Percentiles rank a stretch among this genome's conserved stretches.
Conservation (phyloP, 495 filamentous ascomycete genomes). For the Aspergillus leporis region DNA sequence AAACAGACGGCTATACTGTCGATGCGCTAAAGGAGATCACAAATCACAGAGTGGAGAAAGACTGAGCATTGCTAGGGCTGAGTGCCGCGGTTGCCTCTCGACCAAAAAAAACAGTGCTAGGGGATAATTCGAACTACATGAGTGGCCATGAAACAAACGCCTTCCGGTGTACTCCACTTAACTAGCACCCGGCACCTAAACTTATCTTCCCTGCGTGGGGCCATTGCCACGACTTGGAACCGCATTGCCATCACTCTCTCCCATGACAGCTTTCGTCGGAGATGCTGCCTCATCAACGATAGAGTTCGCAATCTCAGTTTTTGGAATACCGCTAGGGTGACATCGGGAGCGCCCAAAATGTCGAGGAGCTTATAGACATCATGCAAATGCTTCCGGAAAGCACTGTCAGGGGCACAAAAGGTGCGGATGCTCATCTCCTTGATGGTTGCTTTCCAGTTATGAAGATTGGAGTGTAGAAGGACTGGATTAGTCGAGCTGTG, state of each 20-base stretch:
- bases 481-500: slow-evolving; percentile 37
- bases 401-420: slow-evolving; percentile 55
- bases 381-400: slow-evolving; percentile 54
- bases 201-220: not conserved
- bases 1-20: not conserved
- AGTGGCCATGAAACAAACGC: not conserved
- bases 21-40: not conserved
- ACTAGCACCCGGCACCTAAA: slow-evolving; percentile 5
- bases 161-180: not conserved
- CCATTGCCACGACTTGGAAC: slow-evolving; percentile 6
- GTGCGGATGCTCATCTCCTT: slow-evolving; percentile 56
- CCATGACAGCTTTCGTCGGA: slow-evolving; percentile 16
- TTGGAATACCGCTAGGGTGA: slow-evolving; percentile 41
- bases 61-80: not conserved
- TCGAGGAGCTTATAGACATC: slow-evolving; percentile 54
- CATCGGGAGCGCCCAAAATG: slow-evolving; percentile 48
- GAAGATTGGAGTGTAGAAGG: slow-evolving; percentile 47
- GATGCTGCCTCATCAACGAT: slow-evolving; percentile 32
- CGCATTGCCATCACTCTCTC: slow-evolving; percentile 3
- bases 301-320: slow-evolving; percentile 34
- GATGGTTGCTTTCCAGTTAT: slow-evolving; percentile 51
- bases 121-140: slow-evolving; percentile 2
- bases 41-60: not conserved
- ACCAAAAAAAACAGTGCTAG: not conserved
- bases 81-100: not conserved